Percentiles rank a stretch among this genome's conserved stretches.
These are phyloP conservation scores for Aristolochia fimbriata DNA, from an alignment of 164 flowering plant species.

Conservation along the genomic window DNA sequence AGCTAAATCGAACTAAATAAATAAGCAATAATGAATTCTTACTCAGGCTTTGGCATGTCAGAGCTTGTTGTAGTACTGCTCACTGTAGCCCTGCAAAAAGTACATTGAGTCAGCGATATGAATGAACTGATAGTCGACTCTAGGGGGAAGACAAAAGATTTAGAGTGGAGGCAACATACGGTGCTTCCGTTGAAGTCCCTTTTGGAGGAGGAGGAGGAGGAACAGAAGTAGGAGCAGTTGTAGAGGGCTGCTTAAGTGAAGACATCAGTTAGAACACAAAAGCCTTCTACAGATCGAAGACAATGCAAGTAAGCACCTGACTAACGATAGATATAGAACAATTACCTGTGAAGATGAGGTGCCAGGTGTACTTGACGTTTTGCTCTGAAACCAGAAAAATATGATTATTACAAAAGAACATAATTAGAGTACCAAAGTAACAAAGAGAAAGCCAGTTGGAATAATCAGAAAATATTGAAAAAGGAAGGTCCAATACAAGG, in stretches of 20 bases:
- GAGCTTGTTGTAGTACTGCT: conserved; percentile 20
- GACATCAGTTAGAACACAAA: conserved; percentile 1
- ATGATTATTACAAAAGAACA: neutral
- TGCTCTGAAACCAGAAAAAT: conserved; percentile 40
- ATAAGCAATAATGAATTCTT: conserved; percentile 7
- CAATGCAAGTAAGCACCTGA: neutral
- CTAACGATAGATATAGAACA: neutral
- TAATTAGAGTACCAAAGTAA: too few relatives aligned
- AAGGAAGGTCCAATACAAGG: too few relatives aligned
- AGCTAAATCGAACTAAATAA: neutral
- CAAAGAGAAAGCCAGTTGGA: too few relatives aligned
- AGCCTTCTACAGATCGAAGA: neutral
- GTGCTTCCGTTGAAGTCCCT: conserved; percentile 30
- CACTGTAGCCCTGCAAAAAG: conserved; percentile 28
- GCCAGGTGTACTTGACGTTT: conserved; percentile 47
- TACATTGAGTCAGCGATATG: neutral
- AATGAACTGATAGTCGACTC: neutral
- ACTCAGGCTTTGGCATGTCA: conserved; percentile 27
- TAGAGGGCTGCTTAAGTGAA: conserved; percentile 23
- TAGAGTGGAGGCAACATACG: conserved; percentile 26
- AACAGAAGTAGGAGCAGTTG: conserved; percentile 16
- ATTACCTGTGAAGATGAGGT: conserved; percentile 62
- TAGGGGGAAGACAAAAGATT: neutral
- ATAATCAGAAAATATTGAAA: too few relatives aligned
- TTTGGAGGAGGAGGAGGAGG: conserved; percentile 32